Percentiles rank a stretch among this genome's conserved stretches.
Evolutionary conservation across 371 early-diverging fungal species (phyloP).

Genomic region (Batrachochytrium dendrobatidis): DNA sequence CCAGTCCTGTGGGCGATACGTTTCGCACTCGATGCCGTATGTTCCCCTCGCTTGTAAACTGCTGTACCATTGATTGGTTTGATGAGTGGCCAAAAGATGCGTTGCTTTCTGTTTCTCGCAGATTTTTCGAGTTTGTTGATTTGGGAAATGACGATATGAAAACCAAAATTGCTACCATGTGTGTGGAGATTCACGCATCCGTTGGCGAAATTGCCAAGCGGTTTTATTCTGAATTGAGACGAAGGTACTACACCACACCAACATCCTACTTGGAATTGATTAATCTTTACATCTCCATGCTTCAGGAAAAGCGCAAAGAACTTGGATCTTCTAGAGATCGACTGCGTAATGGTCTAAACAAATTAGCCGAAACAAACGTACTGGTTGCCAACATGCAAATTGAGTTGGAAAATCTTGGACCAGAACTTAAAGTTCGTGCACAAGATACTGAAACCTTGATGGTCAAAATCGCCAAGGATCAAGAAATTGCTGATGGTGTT

Average conservation of each 20-base stretch:
- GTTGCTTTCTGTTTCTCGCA: constrained; percentile 40
- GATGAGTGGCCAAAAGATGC: constrained; percentile 54
- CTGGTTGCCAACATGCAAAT: constrained; percentile 50
- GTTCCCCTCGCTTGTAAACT: constrained; percentile 55
- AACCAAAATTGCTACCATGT: constrained; percentile 43
- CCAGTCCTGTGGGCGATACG: constrained; percentile 49
- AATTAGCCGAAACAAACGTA: constrained; percentile 45
- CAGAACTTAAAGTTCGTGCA: constrained; percentile 42
- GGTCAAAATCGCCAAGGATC: constrained; percentile 53
- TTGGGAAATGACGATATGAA: constrained; percentile 44
- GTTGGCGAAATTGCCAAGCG: constrained; percentile 39
- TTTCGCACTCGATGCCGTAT: constrained; percentile 49
- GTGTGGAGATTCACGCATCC: constrained; percentile 47
- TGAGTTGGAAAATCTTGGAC: constrained; percentile 44
- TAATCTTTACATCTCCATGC: constrained; percentile 44
- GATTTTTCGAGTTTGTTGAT: constrained; percentile 48
- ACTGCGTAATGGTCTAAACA: constrained; percentile 41
- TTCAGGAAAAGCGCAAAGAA: constrained; percentile 50
- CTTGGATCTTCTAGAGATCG: constrained; percentile 38
- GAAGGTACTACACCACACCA: constrained; percentile 51
- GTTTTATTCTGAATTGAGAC: constrained; percentile 42
- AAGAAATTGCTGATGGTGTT: constrained; percentile 47
- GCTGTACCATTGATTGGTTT: constrained; percentile 54
- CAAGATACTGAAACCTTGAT: constrained; percentile 44
- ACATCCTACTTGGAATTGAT: constrained; percentile 51